Conservation (phyloP, 164 flowering plant genomes). For the Vitis amurensis region DNA sequence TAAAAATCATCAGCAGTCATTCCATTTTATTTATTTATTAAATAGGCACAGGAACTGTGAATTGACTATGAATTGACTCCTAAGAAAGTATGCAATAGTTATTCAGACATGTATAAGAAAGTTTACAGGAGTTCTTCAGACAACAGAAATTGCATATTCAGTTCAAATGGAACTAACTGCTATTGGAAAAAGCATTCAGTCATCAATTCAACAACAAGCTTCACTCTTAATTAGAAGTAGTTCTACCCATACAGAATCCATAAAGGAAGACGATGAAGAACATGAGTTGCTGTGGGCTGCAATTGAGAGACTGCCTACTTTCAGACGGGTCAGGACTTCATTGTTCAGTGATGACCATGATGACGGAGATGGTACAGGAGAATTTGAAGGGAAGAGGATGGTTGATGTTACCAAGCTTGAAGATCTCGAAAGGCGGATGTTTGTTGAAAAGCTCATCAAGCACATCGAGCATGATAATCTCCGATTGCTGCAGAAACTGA, state of each 20-base stretch:
- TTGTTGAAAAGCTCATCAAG: slow-evolving; percentile 57
- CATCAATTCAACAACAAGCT: background rate
- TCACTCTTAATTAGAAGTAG: slow-evolving; percentile 11
- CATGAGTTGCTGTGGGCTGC: slow-evolving; percentile 36
- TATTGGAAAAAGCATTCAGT: slow-evolving; percentile 3
- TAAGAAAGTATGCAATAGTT: too few species aligned
- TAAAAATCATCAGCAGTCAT: too few species aligned
- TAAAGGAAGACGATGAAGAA: slow-evolving; percentile 24
- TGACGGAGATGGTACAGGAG: background rate
- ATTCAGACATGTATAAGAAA: too few species aligned
- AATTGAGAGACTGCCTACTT: slow-evolving; percentile 43
- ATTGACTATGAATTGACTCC: too few species aligned
- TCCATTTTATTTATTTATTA: too few species aligned
- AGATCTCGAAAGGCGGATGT: slow-evolving; percentile 39
- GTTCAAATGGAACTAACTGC: too few species aligned
- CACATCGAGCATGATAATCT: slow-evolving; percentile 60
- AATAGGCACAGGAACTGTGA: too few species aligned
- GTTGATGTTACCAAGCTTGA: slow-evolving; percentile 46
- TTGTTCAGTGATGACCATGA: slow-evolving; percentile 16
- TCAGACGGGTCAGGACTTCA: slow-evolving; percentile 25
- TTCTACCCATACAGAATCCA: background rate
- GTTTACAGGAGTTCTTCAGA: too few species aligned
- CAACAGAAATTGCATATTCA: too few species aligned
- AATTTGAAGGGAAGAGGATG: slow-evolving; percentile 13
- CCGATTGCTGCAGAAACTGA: slow-evolving; percentile 41